phyloP scores from a whole-genome alignment of 352 stramenopile species.

The Phytophthora pluvialis region DNA sequence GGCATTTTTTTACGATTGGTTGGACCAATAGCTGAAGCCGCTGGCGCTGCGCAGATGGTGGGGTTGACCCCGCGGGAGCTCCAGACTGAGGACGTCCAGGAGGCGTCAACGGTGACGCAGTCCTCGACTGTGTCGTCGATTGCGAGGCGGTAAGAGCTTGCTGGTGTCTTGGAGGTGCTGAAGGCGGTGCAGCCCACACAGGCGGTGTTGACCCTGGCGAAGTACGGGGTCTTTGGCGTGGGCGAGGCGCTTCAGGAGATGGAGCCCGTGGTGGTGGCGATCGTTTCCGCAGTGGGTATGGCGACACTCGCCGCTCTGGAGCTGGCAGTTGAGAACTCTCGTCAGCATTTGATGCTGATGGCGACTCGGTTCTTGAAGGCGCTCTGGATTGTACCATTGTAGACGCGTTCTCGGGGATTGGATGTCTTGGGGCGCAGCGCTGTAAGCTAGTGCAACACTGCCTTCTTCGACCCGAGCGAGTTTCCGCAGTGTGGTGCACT shows the following conservation, averaged over 20 bases:
- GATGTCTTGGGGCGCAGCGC: no score
- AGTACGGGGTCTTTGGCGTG: neutral
- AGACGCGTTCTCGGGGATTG: no score
- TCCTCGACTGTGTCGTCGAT: neutral
- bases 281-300: conserved; percentile 7
- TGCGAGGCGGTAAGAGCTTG: neutral
- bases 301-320: conserved; percentile 1
- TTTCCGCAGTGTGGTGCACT: neutral
- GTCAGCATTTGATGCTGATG: neutral
- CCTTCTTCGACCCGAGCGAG: no score
- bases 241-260: neutral
- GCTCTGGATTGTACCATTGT: neutral
- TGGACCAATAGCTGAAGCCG: neutral
- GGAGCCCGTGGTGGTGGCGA: neutral
- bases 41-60: neutral
- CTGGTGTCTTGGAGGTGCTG: neutral
- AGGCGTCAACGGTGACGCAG: neutral
- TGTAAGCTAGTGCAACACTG: no score
- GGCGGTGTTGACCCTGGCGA: neutral
- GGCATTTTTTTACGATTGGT: neutral
- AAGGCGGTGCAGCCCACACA: neutral
- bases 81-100: no score
- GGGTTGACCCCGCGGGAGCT: neutral
- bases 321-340: neutral
- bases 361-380: neutral